phyloP scores from a whole-genome alignment of 257 asterid species.

The Asclepias syriaca region DNA sequence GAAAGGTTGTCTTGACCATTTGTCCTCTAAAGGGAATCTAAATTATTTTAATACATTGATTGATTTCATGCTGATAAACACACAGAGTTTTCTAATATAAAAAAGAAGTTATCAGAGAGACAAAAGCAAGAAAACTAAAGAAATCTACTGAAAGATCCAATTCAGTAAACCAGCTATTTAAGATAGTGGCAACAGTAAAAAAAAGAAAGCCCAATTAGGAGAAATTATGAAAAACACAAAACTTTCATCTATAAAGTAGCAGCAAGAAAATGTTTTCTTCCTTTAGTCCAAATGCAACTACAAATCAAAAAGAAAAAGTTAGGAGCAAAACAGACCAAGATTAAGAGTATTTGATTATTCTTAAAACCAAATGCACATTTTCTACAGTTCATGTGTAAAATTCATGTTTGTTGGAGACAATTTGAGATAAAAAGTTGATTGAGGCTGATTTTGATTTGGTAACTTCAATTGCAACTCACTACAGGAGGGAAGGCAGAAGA shows the following conservation, averaged over 20 bases:
- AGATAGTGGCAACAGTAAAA: background rate
- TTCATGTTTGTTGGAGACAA: background rate
- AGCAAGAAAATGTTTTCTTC: background rate
- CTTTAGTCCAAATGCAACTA: slow-evolving; percentile 7
- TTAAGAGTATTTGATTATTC: background rate
- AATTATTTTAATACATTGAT: slow-evolving; percentile 36
- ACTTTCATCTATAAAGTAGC: background rate
- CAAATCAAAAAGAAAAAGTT: slow-evolving; percentile 4
- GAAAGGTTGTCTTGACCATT: slow-evolving; percentile 43
- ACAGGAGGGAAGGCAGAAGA: background rate
- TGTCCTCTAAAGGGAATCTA: slow-evolving; percentile 59
- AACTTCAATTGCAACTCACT: background rate
- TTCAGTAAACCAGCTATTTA: too few relatives aligned
- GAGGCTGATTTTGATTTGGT: background rate
- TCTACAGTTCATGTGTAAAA: background rate
- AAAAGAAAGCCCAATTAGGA: background rate
- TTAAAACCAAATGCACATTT: background rate
- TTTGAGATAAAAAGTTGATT: background rate
- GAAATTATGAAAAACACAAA: background rate
- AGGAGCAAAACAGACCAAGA: background rate
- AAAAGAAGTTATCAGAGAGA: slow-evolving; percentile 27
- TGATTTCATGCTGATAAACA: slow-evolving; percentile 40
- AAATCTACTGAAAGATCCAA: slow-evolving; percentile 26
- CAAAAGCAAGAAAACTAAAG: slow-evolving; percentile 26
- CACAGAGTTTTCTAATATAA: slow-evolving; percentile 29